Conservation (phyloP, 306 rosid genomes). For the Casuarina glauca region DNA sequence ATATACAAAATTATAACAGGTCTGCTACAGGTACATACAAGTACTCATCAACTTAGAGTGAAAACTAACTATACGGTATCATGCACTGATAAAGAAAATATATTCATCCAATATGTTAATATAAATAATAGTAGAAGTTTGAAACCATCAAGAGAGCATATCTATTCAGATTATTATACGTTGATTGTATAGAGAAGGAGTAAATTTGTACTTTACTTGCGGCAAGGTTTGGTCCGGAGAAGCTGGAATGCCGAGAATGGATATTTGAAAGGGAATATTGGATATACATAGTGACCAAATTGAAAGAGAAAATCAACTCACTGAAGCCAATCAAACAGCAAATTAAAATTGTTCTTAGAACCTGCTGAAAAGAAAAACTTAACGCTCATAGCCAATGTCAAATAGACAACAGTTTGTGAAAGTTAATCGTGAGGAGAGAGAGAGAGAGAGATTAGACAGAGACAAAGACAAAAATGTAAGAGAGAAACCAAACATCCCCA, state of each 20-base stretch:
- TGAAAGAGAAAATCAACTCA: background rate
- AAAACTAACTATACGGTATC: background rate
- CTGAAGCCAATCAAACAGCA: background rate
- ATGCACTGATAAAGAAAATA: background rate
- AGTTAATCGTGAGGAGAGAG: background rate
- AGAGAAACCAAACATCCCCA: background rate
- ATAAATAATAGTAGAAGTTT: too few species aligned
- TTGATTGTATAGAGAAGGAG: too few species aligned
- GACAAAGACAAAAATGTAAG: too few species aligned
- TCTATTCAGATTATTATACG: too few species aligned
- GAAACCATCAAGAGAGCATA: too few species aligned
- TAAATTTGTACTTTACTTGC: background rate
- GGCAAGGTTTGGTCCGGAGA: background rate
- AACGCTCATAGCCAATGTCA: background rate
- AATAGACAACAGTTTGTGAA: background rate
- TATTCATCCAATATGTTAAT: background rate
- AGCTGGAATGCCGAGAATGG: background rate
- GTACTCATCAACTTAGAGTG: background rate
- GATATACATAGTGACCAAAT: background rate
- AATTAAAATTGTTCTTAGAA: background rate
- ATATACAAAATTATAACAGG: background rate
- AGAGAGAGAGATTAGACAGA: too few species aligned
- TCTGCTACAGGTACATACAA: background rate
- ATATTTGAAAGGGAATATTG: background rate
- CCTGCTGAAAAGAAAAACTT: background rate